These are phyloP conservation scores for Uronychia binucleata DNA, from an alignment of 73 alveolate species.

Conservation along the genomic window DNA sequence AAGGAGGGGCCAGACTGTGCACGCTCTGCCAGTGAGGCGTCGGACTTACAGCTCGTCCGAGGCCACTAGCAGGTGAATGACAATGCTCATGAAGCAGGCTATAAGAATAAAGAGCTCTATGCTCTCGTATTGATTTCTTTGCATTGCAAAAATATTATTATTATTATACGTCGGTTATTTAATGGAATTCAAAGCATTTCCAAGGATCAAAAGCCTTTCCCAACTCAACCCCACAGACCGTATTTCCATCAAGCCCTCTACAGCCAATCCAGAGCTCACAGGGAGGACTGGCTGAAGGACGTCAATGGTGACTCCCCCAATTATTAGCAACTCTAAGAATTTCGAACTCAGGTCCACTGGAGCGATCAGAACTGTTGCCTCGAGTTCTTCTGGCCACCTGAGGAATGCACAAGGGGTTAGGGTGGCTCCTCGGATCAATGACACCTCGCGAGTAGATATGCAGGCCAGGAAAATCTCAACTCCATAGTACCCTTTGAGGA, in stretches of 20 bases:
- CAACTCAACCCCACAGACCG: neutral
- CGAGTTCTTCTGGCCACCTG: neutral
- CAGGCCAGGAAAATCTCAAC: neutral
- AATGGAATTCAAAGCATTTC: neutral
- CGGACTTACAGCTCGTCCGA: neutral
- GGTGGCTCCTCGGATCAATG: neutral
- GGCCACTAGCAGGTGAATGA: neutral
- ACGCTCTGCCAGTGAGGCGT: neutral
- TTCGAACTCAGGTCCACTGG: neutral
- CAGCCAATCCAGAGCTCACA: neutral
- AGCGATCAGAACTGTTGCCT: neutral
- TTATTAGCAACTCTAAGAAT: neutral
- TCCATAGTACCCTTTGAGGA: neutral
- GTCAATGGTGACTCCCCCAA: neutral
- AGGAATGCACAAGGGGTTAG: neutral
- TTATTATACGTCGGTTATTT: neutral
- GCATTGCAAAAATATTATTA: neutral
- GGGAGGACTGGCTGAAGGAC: neutral
- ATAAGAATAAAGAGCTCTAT: neutral
- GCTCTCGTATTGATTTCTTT: neutral
- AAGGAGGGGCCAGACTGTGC: conserved; percentile 1
- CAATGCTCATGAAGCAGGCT: neutral
- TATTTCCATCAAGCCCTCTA: neutral
- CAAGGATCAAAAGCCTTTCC: neutral
- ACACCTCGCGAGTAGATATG: neutral